A percentile compares a stretch with the other conserved stretches of the same genome.
phyloP scores from a whole-genome alignment of 129 eudicot genomes.

The Chrysanthemum makinoi region DNA sequence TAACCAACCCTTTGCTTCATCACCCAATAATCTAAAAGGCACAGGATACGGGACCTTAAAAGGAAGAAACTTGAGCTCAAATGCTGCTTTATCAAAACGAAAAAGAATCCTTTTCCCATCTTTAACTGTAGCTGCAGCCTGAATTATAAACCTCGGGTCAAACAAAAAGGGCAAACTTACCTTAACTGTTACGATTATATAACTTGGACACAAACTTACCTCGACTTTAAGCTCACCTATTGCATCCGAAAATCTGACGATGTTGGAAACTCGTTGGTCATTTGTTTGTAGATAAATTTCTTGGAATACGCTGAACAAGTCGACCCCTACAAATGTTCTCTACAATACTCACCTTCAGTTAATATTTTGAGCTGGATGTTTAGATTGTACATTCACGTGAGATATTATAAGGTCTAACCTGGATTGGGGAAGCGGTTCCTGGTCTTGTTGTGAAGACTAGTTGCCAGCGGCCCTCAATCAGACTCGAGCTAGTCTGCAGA shows the following conservation, averaged over 20 bases:
- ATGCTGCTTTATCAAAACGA: slow-evolving; percentile 92
- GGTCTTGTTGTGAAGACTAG: slow-evolving; percentile 93
- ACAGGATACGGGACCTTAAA: slow-evolving; percentile 97
- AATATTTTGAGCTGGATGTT: background rate
- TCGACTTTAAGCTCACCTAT: slow-evolving; percentile 97
- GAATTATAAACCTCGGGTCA: slow-evolving; percentile 20
- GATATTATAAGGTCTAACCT: slow-evolving; percentile 39
- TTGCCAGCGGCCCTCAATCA: slow-evolving; percentile 96
- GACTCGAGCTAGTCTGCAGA: slow-evolving; percentile 84
- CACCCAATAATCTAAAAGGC: slow-evolving; percentile 91
- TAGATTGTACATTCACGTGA: background rate
- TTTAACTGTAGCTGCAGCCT: slow-evolving; percentile 82
- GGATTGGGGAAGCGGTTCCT: slow-evolving; percentile 93
- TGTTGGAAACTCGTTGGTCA: slow-evolving; percentile 92
- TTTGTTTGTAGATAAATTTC: slow-evolving; percentile 79
- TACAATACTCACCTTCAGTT: slow-evolving; percentile 27
- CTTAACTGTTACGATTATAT: background rate
- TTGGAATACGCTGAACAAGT: slow-evolving; percentile 86
- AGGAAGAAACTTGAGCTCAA: slow-evolving; percentile 78
- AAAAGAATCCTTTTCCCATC: slow-evolving; percentile 84
- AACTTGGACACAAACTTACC: slow-evolving; percentile 43
- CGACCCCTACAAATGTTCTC: slow-evolving; percentile 99
- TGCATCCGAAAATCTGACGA: slow-evolving; percentile 84
- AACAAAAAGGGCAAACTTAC: background rate
- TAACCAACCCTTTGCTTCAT: slow-evolving; percentile 98